A percentile compares a stretch with the other conserved stretches of the same genome.
phyloP scores from a whole-genome alignment of 306 rosid genomes.

The Ormosia semicastrata region DNA sequence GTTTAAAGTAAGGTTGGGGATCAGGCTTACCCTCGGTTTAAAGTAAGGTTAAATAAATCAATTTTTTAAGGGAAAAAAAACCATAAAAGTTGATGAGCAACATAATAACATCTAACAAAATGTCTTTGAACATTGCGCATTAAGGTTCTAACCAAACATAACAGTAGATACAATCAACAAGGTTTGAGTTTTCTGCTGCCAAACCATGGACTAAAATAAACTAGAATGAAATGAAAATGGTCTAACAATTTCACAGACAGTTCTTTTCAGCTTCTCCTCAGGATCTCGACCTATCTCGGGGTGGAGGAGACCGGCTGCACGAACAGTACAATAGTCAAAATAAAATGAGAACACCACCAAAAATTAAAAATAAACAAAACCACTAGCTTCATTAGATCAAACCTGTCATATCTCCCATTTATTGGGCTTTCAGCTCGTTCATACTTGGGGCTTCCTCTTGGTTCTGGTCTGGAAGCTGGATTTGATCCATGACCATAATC shows the following conservation, averaged over 20 bases:
- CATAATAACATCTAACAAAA: constrained; percentile 5
- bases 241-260: constrained; percentile 38
- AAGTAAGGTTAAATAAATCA: not conserved
- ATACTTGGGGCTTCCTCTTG: constrained; percentile 68
- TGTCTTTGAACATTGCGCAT: constrained; percentile 10
- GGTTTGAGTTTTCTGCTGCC: constrained; percentile 23
- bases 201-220: constrained; percentile 24
- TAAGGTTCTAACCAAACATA: constrained; percentile 26
- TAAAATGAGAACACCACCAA: not conserved
- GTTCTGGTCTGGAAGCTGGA: constrained; percentile 57
- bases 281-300: constrained; percentile 51
- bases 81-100: not conserved
- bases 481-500: constrained; percentile 77
- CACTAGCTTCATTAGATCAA: not conserved
- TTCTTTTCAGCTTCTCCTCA: constrained; percentile 32
- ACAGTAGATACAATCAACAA: constrained; percentile 24
- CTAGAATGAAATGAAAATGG: constrained; percentile 21
- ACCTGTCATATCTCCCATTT: constrained; percentile 70
- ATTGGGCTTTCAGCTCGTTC: constrained; percentile 62
- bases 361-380: not conserved
- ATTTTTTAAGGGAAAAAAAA: not conserved
- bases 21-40: not conserved
- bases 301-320: constrained; percentile 74
- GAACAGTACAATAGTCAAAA: constrained; percentile 11
- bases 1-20: no score